Evolutionary conservation across 2,329 filamentous ascomycete species (phyloP), one percentile per base, ranked within the genome.

Genomic region (Botryotinia globosa): DNA sequence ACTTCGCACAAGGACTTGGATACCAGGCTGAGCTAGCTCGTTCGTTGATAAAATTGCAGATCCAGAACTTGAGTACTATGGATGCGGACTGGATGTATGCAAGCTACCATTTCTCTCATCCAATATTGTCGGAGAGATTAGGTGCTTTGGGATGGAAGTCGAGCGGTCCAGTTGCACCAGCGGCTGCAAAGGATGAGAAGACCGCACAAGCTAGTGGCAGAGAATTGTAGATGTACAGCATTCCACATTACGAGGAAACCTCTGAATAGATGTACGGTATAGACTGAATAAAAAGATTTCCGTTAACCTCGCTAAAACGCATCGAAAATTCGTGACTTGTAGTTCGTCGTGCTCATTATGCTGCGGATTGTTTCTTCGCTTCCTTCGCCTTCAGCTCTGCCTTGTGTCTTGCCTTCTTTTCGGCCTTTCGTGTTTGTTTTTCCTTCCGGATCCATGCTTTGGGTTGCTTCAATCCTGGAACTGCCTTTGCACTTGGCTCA

Each of bases 51-150:
- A 98, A 98, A 86, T 92, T 99, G 69, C 97, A 99, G 84, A 94
- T 98, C 80, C 94, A 98, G 85, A 99, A 99, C 81, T 87, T 99
- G 77, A 97, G 94, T 83, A 97, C 93, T 74, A 98, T 99, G 95
- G 96, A 99, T 79, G 96, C 96, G 42, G 97, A 99, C 84, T 97
- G 93, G 92, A 90, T 98, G 88, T 99, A 97, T 83, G 96, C 96
- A 71, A 97, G 92, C 84, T 99, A 98, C 86, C 94, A 99, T 85
- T 98, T 97, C 87, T 98, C 95, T 37, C 96, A 99, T 84, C 96
- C 96, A 1, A 98, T 98, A 77, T 86, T 99, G 77, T 92, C 94
- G 1, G 97, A 99, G 87, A 90, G 96, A 79, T 87, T 99, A 79
- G 93, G 92, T 82, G 96, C 95, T 1, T 87, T 99, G 74, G 91